These are phyloP conservation scores for Pyrenochaeta sp. DNA, from an alignment of 2,329 filamentous ascomycete species.

Conservation along the genomic window DNA sequence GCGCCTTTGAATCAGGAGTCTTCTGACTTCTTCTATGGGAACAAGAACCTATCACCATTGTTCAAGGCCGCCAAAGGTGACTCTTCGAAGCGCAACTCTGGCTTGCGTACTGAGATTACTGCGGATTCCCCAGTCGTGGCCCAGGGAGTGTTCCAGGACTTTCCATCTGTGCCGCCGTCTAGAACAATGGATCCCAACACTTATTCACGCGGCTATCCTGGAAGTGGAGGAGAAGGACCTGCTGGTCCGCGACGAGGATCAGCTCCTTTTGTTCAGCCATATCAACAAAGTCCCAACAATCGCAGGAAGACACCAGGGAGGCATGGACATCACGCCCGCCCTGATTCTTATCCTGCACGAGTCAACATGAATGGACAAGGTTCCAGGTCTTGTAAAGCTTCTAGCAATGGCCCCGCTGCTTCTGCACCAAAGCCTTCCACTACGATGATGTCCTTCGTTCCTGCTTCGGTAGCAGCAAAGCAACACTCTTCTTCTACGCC, in stretches of 20 bases:
- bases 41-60: slow-evolving; percentile 58
- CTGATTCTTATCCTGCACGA: slow-evolving; percentile 31
- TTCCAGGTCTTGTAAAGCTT: slow-evolving; percentile 19
- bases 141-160: slow-evolving; percentile 33
- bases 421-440: slow-evolving; percentile 31
- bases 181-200: slow-evolving; percentile 28
- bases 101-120: slow-evolving; percentile 54
- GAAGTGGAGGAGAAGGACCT: slow-evolving; percentile 20
- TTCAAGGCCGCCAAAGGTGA: slow-evolving; percentile 59
- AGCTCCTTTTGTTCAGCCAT: slow-evolving; percentile 34
- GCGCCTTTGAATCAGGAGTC: slow-evolving; percentile 33
- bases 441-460: slow-evolving; percentile 45
- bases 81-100: slow-evolving; percentile 52
- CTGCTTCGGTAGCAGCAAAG: slow-evolving; percentile 48
- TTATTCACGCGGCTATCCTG: slow-evolving; percentile 24
- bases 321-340: slow-evolving; percentile 32
- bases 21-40: slow-evolving; percentile 51
- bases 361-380: slow-evolving; percentile 17
- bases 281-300: slow-evolving; percentile 33
- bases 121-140: slow-evolving; percentile 39
- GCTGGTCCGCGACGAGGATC: slow-evolving; percentile 33
- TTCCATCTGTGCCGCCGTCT: slow-evolving; percentile 29
- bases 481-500: slow-evolving; percentile 33
- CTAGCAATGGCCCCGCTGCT: slow-evolving; percentile 18
- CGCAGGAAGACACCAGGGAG: slow-evolving; percentile 33